phyloP scores from a whole-genome alignment of 2,329 filamentous ascomycete species.

The Aquanectria penicillioides region DNA sequence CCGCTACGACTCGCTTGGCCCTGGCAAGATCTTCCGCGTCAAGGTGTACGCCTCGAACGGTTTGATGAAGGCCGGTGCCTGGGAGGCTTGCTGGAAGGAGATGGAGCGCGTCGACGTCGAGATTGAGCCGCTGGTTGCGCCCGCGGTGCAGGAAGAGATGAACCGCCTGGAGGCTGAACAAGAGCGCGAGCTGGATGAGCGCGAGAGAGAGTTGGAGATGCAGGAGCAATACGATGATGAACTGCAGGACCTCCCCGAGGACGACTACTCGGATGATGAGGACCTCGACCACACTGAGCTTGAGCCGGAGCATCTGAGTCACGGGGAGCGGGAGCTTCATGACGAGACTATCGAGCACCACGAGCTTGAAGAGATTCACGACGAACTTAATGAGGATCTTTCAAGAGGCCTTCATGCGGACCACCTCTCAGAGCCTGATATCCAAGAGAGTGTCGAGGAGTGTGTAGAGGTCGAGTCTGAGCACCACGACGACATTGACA shows the following conservation, averaged over 20 bases:
- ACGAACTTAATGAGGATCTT: conserved; percentile 11
- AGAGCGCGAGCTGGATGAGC: conserved; percentile 50
- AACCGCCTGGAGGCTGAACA: conserved; percentile 62
- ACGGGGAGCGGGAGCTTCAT: not conserved
- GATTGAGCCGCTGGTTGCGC: conserved; percentile 77
- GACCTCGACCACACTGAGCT: conserved; percentile 2
- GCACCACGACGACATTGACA: conserved; percentile 15
- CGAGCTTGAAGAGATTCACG: not conserved
- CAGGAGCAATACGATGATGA: conserved; percentile 42
- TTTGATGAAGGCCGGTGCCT: conserved; percentile 89
- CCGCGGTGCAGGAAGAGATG: conserved; percentile 67
- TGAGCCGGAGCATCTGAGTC: not conserved
- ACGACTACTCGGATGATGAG: conserved; percentile 14
- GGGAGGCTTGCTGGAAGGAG: conserved; percentile 93
- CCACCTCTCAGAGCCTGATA: not conserved
- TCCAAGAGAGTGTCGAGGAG: not conserved
- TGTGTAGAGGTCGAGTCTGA: too few species aligned
- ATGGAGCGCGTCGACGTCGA: conserved; percentile 99
- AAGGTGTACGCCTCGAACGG: conserved; percentile 96
- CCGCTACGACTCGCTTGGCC: conserved; percentile 62
- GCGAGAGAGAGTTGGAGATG: conserved; percentile 40
- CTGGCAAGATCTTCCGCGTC: conserved; percentile 74
- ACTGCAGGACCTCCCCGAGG: conserved; percentile 25
- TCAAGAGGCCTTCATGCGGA: not conserved
- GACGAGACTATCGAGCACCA: conserved; percentile 11